Conservation (phyloP, 148 eudicot species). For the Pouteria glomerata region DNA sequence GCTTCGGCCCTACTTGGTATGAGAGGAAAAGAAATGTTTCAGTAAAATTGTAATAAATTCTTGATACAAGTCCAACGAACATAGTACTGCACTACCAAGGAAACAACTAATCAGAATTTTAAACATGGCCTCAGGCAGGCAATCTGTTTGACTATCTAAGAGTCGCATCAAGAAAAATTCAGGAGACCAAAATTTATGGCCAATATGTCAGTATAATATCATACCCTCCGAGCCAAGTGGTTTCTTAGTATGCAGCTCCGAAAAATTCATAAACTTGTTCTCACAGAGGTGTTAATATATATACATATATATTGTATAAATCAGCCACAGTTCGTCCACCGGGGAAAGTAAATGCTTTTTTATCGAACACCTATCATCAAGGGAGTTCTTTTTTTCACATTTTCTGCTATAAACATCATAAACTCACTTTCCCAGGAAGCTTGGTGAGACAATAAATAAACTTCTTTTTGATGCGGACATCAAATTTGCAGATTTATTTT, state of each 20-base stretch:
- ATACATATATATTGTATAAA: too few species aligned
- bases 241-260: neutral
- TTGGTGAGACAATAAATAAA: neutral
- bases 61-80: neutral
- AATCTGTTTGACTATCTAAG: neutral
- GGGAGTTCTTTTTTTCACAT: too few species aligned
- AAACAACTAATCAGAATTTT: neutral
- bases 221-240: neutral
- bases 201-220: neutral
- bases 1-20: constrained; percentile 34
- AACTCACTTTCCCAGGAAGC: neutral
- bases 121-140: neutral
- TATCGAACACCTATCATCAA: too few species aligned
- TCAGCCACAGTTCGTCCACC: neutral
- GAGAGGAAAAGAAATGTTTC: constrained; percentile 5
- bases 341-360: too few species aligned
- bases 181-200: neutral
- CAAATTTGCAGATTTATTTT: too few species aligned
- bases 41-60: neutral
- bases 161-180: neutral
- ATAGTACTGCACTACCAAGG: neutral
- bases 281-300: neutral
- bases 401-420: too few species aligned
- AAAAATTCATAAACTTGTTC: neutral
- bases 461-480: too few species aligned